A percentile compares a stretch with the other conserved stretches of the same genome.
These are phyloP conservation scores for Aegilops umbellulata DNA, from an alignment of 176 grass and related monocot species.

Conservation along the genomic window DNA sequence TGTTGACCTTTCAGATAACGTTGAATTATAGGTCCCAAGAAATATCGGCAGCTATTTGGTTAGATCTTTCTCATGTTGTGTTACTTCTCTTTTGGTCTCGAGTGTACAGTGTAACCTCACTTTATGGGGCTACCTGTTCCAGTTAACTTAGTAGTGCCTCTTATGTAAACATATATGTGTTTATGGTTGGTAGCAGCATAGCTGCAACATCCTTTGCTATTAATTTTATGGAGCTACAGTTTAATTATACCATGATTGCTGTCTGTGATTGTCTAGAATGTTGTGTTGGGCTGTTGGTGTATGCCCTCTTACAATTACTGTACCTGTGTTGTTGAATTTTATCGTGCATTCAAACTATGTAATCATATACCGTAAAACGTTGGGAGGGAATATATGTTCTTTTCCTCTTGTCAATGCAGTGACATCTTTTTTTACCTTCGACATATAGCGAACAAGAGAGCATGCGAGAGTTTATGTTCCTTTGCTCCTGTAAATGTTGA, in stretches of 20 bases:
- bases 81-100: not conserved
- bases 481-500: not conserved
- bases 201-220: not conserved
- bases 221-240: no score
- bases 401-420: not conserved
- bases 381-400: not conserved
- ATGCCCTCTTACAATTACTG: not conserved
- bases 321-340: not conserved
- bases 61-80: not conserved
- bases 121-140: not conserved
- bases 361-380: not conserved
- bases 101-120: not conserved
- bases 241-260: not conserved
- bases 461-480: not conserved
- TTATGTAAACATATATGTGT: not conserved
- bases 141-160: not conserved
- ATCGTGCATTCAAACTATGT: not conserved
- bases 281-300: not conserved
- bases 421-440: not conserved
- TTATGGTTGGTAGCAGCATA: not conserved
- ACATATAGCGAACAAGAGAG: not conserved
- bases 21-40: not conserved
- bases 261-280: not conserved
- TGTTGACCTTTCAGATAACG: not conserved
- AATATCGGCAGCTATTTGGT: not conserved